Conservation (phyloP, 2,329 filamentous ascomycete species). For the Ascochyta viciae-villosae region DNA sequence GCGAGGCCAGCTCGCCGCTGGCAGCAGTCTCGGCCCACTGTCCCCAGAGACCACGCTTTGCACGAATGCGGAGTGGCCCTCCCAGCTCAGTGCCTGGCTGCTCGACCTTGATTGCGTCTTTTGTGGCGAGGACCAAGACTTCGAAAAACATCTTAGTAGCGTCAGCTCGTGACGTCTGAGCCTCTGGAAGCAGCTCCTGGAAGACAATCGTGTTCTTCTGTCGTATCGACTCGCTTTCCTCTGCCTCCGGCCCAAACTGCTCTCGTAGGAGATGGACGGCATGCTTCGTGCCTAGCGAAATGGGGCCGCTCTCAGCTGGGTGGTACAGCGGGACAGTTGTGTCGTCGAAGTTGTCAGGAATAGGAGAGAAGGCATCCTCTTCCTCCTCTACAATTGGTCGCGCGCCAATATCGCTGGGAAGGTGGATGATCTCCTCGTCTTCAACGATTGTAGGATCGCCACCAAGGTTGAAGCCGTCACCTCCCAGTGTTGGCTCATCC, state of each 20-base stretch:
- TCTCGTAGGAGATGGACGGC: conserved; percentile 94
- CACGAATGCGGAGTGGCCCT: conserved; percentile 80
- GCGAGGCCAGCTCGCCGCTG: conserved; percentile 36
- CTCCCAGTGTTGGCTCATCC: conserved; percentile 57
- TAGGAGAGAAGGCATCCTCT: conserved; percentile 44
- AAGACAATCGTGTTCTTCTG: conserved; percentile 82
- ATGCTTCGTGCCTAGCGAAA: conserved; percentile 91
- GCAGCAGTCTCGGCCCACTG: conserved; percentile 80
- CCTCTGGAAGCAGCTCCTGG: conserved; percentile 87
- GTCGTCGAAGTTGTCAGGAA: conserved; percentile 73
- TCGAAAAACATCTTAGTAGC: conserved; percentile 99
- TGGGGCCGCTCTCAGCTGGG: conserved; percentile 81
- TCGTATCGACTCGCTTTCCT: conserved; percentile 71
- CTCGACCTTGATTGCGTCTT: conserved; percentile 97
- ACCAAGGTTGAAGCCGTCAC: conserved; percentile 53
- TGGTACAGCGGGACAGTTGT: conserved; percentile 78
- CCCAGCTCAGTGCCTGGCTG: conserved; percentile 76
- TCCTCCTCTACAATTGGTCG: conserved; percentile 36
- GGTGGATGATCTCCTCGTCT: conserved; percentile 38
- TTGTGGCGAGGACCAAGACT: conserved; percentile 91
- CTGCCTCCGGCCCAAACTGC: conserved; percentile 77
- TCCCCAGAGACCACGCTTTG: conserved; percentile 96
- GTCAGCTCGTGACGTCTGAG: conserved; percentile 80
- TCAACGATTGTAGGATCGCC: conserved; percentile 39
- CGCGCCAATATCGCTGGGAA: conserved; percentile 35